phyloP scores from a whole-genome alignment of 2,329 filamentous ascomycete genomes.

The Dactylellina sp. region DNA sequence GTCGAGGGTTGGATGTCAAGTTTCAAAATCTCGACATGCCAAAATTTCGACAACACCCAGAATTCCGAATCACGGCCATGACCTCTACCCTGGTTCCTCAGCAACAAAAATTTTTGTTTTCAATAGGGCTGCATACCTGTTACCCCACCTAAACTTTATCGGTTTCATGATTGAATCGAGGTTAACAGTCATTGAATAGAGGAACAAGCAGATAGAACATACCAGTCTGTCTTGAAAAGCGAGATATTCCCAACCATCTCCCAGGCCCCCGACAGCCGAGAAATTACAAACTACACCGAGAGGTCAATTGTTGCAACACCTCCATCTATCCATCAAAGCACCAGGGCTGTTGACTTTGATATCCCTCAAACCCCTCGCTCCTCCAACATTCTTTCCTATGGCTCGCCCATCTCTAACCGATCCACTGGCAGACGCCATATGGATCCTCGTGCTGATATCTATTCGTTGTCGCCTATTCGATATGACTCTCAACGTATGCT shows the following conservation, averaged over 20 bases:
- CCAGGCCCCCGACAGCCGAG: constrained; percentile 70
- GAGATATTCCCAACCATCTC: constrained; percentile 96
- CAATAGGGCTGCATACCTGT: background rate
- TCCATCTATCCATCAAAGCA: constrained; percentile 57
- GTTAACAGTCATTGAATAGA: constrained; percentile 66
- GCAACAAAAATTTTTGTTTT: constrained; percentile 3
- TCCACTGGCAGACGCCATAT: constrained; percentile 89
- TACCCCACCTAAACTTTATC: constrained; percentile 6
- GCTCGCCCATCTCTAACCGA: constrained; percentile 73
- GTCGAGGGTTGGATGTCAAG: constrained; percentile 17
- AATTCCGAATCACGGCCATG: constrained; percentile 8
- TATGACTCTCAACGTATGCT: constrained; percentile 94
- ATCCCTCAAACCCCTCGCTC: constrained; percentile 90
- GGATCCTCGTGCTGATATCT: constrained; percentile 90
- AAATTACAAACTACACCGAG: constrained; percentile 55
- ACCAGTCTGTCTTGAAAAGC: constrained; percentile 84
- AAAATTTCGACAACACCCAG: constrained; percentile 18
- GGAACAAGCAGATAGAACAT: constrained; percentile 94
- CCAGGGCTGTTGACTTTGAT: constrained; percentile 56
- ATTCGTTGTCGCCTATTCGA: constrained; percentile 93
- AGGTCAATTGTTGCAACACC: constrained; percentile 57
- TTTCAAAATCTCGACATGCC: constrained; percentile 13
- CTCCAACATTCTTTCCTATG: constrained; percentile 95
- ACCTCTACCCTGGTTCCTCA: constrained; percentile 21
- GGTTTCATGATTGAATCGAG: constrained; percentile 19